phyloP scores from a whole-genome alignment of 352 stramenopile genomes.

The Albugo laibachii region DNA sequence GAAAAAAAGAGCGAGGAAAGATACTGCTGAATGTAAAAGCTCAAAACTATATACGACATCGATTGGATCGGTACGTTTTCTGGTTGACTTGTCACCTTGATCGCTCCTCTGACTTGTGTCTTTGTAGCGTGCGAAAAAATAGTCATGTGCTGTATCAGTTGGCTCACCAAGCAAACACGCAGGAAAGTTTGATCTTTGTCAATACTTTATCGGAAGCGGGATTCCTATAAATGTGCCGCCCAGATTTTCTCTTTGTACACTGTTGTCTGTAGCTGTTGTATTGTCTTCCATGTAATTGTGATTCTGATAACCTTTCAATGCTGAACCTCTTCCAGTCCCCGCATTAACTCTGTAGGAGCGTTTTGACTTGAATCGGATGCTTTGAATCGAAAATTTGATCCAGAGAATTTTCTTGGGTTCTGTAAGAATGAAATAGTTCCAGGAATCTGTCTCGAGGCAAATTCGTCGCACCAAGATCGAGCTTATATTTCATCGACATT shows the following conservation, averaged over 20 bases:
- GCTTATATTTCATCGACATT: constrained; percentile 82
- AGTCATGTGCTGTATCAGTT: constrained; percentile 68
- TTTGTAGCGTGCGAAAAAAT: constrained; percentile 59
- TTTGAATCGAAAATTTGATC: neutral
- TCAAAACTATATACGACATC: constrained; percentile 50
- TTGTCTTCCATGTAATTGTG: too few relatives aligned
- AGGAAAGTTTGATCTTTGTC: constrained; percentile 78
- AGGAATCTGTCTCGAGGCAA: constrained; percentile 54
- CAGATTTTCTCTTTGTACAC: too few relatives aligned
- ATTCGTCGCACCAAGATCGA: constrained; percentile 51
- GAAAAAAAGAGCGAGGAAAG: constrained; percentile 46
- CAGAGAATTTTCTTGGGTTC: constrained; percentile 24
- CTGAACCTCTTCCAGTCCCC: too few relatives aligned
- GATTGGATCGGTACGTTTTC: constrained; percentile 63
- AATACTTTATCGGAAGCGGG: constrained; percentile 77
- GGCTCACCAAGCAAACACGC: constrained; percentile 68
- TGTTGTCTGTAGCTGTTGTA: too few relatives aligned
- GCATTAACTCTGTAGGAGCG: constrained; percentile 11
- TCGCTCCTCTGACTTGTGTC: constrained; percentile 5
- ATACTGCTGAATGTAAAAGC: constrained; percentile 50
- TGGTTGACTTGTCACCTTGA: neutral
- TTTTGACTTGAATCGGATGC: constrained; percentile 24
- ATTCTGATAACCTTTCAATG: too few relatives aligned
- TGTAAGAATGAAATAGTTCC: constrained; percentile 38
- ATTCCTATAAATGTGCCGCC: constrained; percentile 27